These are phyloP conservation scores for Hypoxylon intermedium DNA, from an alignment of 495 filamentous ascomycete genomes.

Conservation along the genomic window DNA sequence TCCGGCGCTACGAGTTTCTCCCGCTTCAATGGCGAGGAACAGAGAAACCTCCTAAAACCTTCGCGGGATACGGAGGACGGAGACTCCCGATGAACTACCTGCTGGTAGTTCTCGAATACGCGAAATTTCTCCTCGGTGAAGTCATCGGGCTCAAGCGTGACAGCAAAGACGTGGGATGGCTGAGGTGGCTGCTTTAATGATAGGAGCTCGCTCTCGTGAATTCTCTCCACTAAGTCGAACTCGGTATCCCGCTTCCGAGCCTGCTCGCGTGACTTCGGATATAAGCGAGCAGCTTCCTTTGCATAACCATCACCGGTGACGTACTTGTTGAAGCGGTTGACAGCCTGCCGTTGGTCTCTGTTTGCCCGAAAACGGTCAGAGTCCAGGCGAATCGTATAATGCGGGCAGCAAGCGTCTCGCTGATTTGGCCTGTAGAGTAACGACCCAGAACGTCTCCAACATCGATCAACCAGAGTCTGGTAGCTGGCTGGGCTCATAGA, in stretches of 20 bases:
- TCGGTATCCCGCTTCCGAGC: constrained; percentile 73
- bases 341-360: constrained; percentile 82
- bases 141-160: constrained; percentile 78
- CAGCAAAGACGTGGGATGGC: constrained; percentile 79
- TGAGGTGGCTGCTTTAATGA: constrained; percentile 64
- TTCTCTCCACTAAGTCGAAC: constrained; percentile 73
- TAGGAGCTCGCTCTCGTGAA: constrained; percentile 71
- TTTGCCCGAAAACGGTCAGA: constrained; percentile 71
- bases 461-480: constrained; percentile 80
- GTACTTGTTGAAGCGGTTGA: constrained; percentile 90
- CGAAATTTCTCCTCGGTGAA: constrained; percentile 88
- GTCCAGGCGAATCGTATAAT: constrained; percentile 90
- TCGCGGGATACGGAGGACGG: constrained; percentile 67
- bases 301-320: constrained; percentile 81
- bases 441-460: constrained; percentile 85
- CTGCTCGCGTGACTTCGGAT: constrained; percentile 82
- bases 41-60: constrained; percentile 86
- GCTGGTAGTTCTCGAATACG: constrained; percentile 88
- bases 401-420: constrained; percentile 85
- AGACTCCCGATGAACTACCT: constrained; percentile 76
- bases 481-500: constrained; percentile 76
- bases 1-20: constrained; percentile 52
- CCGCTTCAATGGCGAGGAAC: constrained; percentile 73
- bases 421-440: constrained; percentile 93
- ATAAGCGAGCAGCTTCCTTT: constrained; percentile 71